phyloP scores from a whole-genome alignment of 202 grass and related monocot genomes.

The Panicum virgatum region DNA sequence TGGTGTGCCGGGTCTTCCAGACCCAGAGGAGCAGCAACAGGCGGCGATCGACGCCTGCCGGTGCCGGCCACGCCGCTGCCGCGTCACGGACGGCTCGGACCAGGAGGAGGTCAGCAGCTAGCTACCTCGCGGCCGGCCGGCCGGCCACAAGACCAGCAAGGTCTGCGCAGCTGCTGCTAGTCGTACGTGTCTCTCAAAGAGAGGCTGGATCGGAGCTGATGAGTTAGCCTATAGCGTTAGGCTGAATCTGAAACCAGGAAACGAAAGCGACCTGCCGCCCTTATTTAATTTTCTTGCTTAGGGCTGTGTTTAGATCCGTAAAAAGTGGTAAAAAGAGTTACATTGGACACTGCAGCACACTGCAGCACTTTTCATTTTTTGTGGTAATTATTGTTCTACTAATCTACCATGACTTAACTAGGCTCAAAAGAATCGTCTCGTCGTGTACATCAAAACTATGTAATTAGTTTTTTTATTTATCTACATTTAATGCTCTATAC shows the following conservation, averaged over 20 bases:
- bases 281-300: conserved; percentile 36
- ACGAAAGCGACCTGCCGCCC: conserved; percentile 18
- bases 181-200: conserved; percentile 44
- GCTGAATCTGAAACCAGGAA: conserved; percentile 14
- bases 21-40: conserved; percentile 29
- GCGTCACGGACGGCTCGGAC: conserved; percentile 49
- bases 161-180: neutral
- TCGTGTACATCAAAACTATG: too few relatives aligned
- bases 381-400: too few relatives aligned
- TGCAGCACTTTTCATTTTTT: too few relatives aligned
- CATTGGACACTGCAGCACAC: too few relatives aligned
- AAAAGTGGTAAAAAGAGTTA: too few relatives aligned
- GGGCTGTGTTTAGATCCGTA: too few relatives aligned
- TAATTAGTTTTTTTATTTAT: too few relatives aligned
- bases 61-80: neutral
- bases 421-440: too few relatives aligned
- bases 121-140: neutral
- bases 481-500: too few relatives aligned
- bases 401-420: too few relatives aligned
- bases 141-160: neutral
- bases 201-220: conserved; percentile 24
- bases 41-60: conserved; percentile 5
- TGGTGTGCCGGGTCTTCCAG: conserved; percentile 71
- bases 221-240: conserved; percentile 42
- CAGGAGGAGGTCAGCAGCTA: conserved; percentile 53